These are phyloP conservation scores for Boechera divaricarpa DNA, from an alignment of 345 rosid genomes.

Conservation along the genomic window DNA sequence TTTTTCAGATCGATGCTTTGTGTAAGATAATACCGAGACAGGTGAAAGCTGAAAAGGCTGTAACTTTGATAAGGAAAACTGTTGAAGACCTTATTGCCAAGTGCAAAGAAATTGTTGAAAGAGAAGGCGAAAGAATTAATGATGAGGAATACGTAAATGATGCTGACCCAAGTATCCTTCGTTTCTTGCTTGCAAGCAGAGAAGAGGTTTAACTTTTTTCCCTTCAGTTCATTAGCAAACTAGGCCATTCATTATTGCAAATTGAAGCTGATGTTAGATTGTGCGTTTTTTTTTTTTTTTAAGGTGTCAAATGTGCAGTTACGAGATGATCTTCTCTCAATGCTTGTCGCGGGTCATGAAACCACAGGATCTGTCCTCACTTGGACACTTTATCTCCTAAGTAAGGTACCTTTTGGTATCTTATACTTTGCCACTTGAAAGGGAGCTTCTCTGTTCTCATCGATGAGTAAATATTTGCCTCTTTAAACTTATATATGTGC, in stretches of 20 bases:
- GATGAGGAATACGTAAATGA: slow-evolving; percentile 95
- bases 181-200: slow-evolving; percentile 94
- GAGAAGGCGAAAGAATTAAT: slow-evolving; percentile 82
- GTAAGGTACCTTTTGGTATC: slow-evolving; percentile 67
- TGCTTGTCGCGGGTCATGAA: slow-evolving; percentile 98
- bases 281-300: not conserved
- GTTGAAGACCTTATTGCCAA: slow-evolving; percentile 85
- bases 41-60: slow-evolving; percentile 91
- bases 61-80: slow-evolving; percentile 63
- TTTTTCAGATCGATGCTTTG: slow-evolving; percentile 61
- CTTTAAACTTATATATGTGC: not conserved
- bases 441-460: slow-evolving; percentile 17
- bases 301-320: slow-evolving; percentile 88
- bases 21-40: slow-evolving; percentile 92
- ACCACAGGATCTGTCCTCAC: slow-evolving; percentile 97
- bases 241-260: slow-evolving; percentile 8
- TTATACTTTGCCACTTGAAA: not conserved
- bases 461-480: not conserved
- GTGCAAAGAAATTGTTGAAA: slow-evolving; percentile 91
- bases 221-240: not conserved
- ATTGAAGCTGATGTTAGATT: slow-evolving; percentile 12
- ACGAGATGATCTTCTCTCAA: slow-evolving; percentile 91
- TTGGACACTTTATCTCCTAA: slow-evolving; percentile 94
- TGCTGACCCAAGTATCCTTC: slow-evolving; percentile 88
- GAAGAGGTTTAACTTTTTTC: slow-evolving; percentile 68